Evolutionary conservation across 208 protist genomes (phyloP).

Genomic region (Trypanosomatidae sp.): DNA sequence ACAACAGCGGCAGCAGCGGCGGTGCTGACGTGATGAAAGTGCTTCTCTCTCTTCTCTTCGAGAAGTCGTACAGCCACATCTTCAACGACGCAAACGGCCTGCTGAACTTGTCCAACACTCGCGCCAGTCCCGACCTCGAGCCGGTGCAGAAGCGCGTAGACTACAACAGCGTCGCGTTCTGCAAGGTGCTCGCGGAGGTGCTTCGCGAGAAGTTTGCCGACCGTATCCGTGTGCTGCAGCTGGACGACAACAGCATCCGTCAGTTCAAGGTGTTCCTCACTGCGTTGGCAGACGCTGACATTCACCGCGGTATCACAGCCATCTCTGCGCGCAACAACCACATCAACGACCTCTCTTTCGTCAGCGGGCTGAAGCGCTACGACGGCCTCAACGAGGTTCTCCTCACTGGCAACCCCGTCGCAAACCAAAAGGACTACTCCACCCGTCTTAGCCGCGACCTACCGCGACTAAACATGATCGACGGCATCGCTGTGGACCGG

Average conservation of each 20-base stretch:
- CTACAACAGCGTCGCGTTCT: slow-evolving; percentile 86
- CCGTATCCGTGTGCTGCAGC: slow-evolving; percentile 54
- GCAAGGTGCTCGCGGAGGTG: slow-evolving; percentile 64
- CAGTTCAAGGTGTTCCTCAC: slow-evolving; percentile 60
- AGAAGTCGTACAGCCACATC: slow-evolving; percentile 55
- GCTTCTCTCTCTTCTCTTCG: slow-evolving; percentile 72
- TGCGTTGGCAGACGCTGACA: slow-evolving; percentile 56
- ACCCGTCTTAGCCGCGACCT: slow-evolving; percentile 42
- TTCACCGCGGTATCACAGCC: slow-evolving; percentile 67
- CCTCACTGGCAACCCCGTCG: slow-evolving; percentile 62
- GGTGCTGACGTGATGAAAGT: slow-evolving; percentile 77
- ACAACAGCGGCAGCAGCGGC: slow-evolving; percentile 29
- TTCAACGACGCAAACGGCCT: slow-evolving; percentile 48
- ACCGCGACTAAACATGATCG: slow-evolving; percentile 60
- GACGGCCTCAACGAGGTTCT: slow-evolving; percentile 64
- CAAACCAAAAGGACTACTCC: slow-evolving; percentile 43
- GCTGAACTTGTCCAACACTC: slow-evolving; percentile 67
- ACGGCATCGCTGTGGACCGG: slow-evolving; percentile 52
- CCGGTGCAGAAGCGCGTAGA: slow-evolving; percentile 70
- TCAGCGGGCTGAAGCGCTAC: slow-evolving; percentile 64
- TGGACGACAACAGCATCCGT: slow-evolving; percentile 75
- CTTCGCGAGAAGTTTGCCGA: slow-evolving; percentile 61
- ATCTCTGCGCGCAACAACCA: slow-evolving; percentile 74
- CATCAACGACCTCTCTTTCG: slow-evolving; percentile 56
- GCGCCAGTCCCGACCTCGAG: slow-evolving; percentile 53